Evolutionary conservation across 2,329 filamentous ascomycete species (phyloP), one percentile per base, ranked within the genome.

Genomic region (Sphaerulina vaccinii): DNA sequence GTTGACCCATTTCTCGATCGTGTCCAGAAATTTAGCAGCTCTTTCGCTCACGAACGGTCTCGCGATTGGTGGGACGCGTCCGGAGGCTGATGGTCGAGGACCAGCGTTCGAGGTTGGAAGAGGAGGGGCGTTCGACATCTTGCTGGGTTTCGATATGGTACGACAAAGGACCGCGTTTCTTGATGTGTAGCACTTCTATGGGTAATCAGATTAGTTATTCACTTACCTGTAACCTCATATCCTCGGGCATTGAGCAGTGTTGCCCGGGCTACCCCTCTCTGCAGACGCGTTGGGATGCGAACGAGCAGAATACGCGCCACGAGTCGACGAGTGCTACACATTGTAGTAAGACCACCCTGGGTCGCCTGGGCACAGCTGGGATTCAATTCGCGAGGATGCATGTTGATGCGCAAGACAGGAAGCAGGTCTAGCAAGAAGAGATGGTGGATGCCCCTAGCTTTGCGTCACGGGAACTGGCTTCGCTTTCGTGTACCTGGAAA

Each of bases 1-100:
- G 68, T 97, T 88, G 62, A 99, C 92, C 66, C 97, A 99, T 72
- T 90, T 89, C 76, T 92, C 89, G 61, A 97, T 55, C 57, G 89
- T 70, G 67, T 96, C 91, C 59, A 96, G 77, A 22, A 86, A 88
- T 77, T 87, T 84, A 73, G 86, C 88, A 45, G 91, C 91, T 66
- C 82, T 79, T 54, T 95, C 89, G 75, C 89, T 95, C 62, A 96
- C 88, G 70, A 79, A 82, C n/a, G 78, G 79, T 58, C 72, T 70
- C 36, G 78, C 81, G 61, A 84, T 79, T 49, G 73, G 70, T 38
- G 82, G 82, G 51, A 85, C 82, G 54, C 71, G 70, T 70, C 77
- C 62, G 66, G 79, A 78, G 61, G 82, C 80, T 54, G 72, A 68
- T 53, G 67, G 67, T 33, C 52, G 52, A 27, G 55, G 55, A 18